phyloP scores from a whole-genome alignment of 2,329 filamentous ascomycete species.

The Scedosporium dehoogii region DNA sequence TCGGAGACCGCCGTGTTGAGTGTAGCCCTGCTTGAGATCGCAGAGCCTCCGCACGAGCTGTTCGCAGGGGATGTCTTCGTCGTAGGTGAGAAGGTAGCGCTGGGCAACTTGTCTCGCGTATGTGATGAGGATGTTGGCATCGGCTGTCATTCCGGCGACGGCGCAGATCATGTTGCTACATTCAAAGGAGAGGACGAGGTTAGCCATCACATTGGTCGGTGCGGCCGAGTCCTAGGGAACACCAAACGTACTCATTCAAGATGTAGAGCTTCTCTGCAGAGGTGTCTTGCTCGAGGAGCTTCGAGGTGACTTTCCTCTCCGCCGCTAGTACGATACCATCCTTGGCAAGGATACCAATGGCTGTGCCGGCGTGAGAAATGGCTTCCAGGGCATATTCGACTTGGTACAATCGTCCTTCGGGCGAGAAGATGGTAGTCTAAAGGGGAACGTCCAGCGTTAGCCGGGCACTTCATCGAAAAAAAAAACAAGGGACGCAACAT shows the following conservation, averaged over 20 bases:
- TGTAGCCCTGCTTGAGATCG: constrained; percentile 98
- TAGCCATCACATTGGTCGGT: background rate
- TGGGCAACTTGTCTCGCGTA: constrained; percentile 96
- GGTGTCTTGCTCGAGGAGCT: constrained; percentile 97
- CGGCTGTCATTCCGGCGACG: constrained; percentile 97
- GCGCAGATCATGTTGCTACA: constrained; percentile 98
- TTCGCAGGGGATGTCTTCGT: constrained; percentile 99
- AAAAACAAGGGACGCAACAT: constrained; percentile 14
- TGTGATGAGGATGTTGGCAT: constrained; percentile 99
- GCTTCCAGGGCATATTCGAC: constrained; percentile 99
- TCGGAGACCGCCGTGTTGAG: constrained; percentile 94
- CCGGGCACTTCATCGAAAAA: background rate
- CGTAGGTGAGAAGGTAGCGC: constrained; percentile 96
- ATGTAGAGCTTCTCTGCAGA: constrained; percentile 99
- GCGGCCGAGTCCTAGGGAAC: background rate
- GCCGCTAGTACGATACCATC: constrained; percentile 98
- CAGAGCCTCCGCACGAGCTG: constrained; percentile 94
- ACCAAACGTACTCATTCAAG: constrained; percentile 71
- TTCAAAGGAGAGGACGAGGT: background rate
- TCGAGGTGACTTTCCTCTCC: constrained; percentile 98
- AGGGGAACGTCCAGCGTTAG: constrained; percentile 6
- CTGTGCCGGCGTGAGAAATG: constrained; percentile 96
- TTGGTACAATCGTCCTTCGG: constrained; percentile 95
- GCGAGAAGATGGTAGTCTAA: constrained; percentile 99
- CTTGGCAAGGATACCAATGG: constrained; percentile 90